A percentile compares a stretch with the other conserved stretches of the same genome.
Conservation (phyloP, 148 eudicot species). For the Nyssa sinensis region DNA sequence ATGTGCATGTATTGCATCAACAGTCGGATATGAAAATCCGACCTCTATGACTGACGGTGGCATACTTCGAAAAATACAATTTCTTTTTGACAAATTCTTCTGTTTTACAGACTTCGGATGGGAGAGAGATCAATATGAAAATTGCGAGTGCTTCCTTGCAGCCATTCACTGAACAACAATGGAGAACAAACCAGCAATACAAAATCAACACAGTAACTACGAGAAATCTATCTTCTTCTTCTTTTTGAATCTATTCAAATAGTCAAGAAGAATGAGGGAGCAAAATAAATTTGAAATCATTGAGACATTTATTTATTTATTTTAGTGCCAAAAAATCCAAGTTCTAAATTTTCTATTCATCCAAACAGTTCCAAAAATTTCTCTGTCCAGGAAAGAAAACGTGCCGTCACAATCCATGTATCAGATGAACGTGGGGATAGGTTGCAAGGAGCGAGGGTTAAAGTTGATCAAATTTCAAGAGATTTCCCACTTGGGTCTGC, state of each 20-base stretch:
- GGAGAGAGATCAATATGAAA: slow-evolving; percentile 34
- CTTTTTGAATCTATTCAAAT: not conserved
- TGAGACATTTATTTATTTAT: not conserved
- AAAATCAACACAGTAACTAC: slow-evolving; percentile 42
- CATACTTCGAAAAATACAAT: no score
- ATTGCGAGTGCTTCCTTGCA: slow-evolving; percentile 65
- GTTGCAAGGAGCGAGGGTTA: slow-evolving; percentile 49
- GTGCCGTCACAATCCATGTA: slow-evolving; percentile 58
- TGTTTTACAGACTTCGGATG: slow-evolving; percentile 33
- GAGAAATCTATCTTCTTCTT: not conserved
- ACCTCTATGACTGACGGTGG: no score
- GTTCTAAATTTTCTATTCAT: not conserved
- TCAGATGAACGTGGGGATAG: slow-evolving; percentile 50
- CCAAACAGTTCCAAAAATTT: not conserved
- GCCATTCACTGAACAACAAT: slow-evolving; percentile 63
- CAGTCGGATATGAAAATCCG: no score
- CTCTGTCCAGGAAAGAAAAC: slow-evolving; percentile 53
- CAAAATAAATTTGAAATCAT: not conserved
- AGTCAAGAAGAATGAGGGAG: not conserved
- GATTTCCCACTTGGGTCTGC: slow-evolving; percentile 84
- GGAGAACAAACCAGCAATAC: slow-evolving; percentile 62
- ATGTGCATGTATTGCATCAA: no score
- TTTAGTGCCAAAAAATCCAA: not conserved
- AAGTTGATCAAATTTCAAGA: slow-evolving; percentile 51
- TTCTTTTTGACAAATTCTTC: not conserved